Base-by-base conservation (phyloP, 352 stramenopile species). In the Pseudoperonospora humuli region DNA sequence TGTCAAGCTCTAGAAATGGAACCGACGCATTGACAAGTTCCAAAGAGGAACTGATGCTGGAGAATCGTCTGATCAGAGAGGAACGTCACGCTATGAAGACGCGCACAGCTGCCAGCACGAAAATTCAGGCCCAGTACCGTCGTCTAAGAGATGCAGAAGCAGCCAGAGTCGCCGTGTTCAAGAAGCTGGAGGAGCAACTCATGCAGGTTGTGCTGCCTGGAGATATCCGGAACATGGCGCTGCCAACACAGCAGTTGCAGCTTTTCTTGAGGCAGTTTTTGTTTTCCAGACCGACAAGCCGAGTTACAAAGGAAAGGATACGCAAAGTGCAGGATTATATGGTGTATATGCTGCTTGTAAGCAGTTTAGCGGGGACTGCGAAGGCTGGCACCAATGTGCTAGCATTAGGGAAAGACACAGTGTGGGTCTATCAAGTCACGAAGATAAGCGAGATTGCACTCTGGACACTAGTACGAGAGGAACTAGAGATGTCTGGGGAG, bases 301-400 rank as follows among this genome's bases (percentile, higher is more conserved):
- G 7, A 2, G 7, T 32, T 13, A 11, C 18, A 2, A 20, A n/a
- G 3, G 39, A 64, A 5, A 59, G 57, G 11, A 54, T 80, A 44
- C 47, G 50, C 1, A 75, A 72, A 41, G 61, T 76, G 14, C 69
- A 82, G 38, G 61, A 76, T 27, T 84, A 83, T 41, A 23, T 86
- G 23, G 56, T 84, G 8, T 64, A 71, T 27, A 67, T 84, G 51
- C 37, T 86, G 46, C 60, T 86, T 7, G 61, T 82, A 43, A 84
- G 65, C 25, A 57, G 64, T 23, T 39, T 79, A n/a, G 54, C 56
- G 20, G 73, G 64, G 13, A 13, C 39, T 1, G 23, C 11, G 2
- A 36, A 56, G 5, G 14, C 37, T 0, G 46, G 27, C 0, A 52
- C 37, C 1, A 74, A 63, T 39, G 19, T 75, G 1, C 23, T 81